Base-by-base conservation (phyloP, 169 alveolate genomes). In the Plasmodium billcollinsi region DNA sequence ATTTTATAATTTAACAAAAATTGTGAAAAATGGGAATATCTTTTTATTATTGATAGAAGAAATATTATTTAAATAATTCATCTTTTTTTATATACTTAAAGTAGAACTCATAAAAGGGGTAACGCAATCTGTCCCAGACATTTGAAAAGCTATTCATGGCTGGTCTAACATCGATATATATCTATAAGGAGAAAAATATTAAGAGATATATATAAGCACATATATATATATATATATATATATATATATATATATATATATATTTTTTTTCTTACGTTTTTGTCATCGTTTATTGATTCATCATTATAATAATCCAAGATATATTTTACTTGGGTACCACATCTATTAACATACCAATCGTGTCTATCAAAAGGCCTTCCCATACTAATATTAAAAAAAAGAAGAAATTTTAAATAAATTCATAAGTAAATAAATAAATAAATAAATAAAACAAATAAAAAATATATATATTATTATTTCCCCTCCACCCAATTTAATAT, bases 351-450 rank as follows among this genome's bases (percentile, higher is more conserved):
- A 74, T 66, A 94, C 97, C 97, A 96, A 78, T 96, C 97, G 74
- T 96, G 97, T 11, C 97, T 93, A 61, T 96, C 97, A 66, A 96
- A 96, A 9, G 97, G 97, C 20, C 62, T 54, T 9, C 96, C 97
- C 88, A 65, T 43, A 20, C 97, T 95, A 26, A 21, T 20, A 7
- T 43, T 0, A 14, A 63, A 52, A 39, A 63, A 71, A 2, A 9
- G 1, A 43, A 9, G 2, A 43, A 58, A 43, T 7, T 74, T 14
- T n/a, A 43, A 15, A 8, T 45, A 7, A 18, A 73, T 20, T 24
- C 52, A 86, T 71, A 56, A 56, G 14, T 15, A 15, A 56, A 56
- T 15, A 56, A 56, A 56, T 15, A 15, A 56, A 56, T 15, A 56
- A 56, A 15, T 56, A n/a, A 0, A 54, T 54, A 54, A 11, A 8